phyloP scores from a whole-genome alignment of 768 basidiomycete species.

The Naganishia friedmannii region DNA sequence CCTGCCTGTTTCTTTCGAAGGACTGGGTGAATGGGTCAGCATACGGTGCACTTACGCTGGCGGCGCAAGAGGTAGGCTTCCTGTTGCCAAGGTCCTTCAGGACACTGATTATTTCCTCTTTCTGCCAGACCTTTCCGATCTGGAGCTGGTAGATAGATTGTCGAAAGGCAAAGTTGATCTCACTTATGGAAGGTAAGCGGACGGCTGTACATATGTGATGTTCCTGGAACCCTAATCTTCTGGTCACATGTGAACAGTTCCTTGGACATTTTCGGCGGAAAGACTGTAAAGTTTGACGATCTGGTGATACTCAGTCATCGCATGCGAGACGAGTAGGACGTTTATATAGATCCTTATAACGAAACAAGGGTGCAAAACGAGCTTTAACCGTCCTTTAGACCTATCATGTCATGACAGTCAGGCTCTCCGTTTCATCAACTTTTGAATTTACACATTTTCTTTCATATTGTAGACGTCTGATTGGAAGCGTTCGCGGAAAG shows the following conservation, averaged over 20 bases:
- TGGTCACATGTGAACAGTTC: conserved; percentile 42
- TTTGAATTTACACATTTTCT: conserved; percentile 8
- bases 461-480: conserved; percentile 3
- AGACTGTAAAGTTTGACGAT: conserved; percentile 54
- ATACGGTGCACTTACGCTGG: conserved; percentile 97
- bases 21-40: conserved; percentile 81
- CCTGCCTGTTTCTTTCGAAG: conserved; percentile 53
- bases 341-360: background rate
- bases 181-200: conserved; percentile 72
- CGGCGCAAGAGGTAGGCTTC: conserved; percentile 73
- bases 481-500: background rate
- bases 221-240: background rate
- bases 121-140: conserved; percentile 68
- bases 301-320: conserved; percentile 52
- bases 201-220: background rate
- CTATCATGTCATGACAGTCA: background rate
- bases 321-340: conserved; percentile 4
- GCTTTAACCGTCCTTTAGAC: background rate
- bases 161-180: conserved; percentile 81
- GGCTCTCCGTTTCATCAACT: background rate
- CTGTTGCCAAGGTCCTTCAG: too few relatives aligned
- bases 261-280: conserved; percentile 58
- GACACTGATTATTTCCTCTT: background rate
- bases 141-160: conserved; percentile 72
- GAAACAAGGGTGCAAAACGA: background rate